These are phyloP conservation scores for Cyphellophora attinorum DNA, from an alignment of 2,329 filamentous ascomycete species.

Conservation along the genomic window DNA sequence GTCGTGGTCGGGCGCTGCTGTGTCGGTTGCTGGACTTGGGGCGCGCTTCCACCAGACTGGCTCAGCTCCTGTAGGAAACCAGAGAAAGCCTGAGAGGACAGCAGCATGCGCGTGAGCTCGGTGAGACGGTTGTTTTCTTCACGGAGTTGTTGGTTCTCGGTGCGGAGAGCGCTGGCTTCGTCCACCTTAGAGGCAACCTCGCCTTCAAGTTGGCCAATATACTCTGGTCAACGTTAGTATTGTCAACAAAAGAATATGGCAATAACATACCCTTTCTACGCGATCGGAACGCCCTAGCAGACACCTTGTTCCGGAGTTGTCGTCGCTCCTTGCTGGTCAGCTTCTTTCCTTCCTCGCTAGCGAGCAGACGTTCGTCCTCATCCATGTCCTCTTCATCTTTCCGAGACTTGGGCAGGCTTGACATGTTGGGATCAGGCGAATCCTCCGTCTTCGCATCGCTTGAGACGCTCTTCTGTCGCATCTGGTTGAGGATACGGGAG, in stretches of 20 bases:
- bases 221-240: conserved; percentile 63
- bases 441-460: conserved; percentile 44
- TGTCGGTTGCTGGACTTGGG: conserved; percentile 25
- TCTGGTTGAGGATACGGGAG: conserved; percentile 81
- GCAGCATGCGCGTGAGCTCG: conserved; percentile 70
- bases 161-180: conserved; percentile 71
- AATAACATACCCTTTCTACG: conserved; percentile 82
- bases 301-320: conserved; percentile 98
- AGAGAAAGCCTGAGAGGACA: conserved; percentile 72
- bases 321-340: conserved; percentile 95
- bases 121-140: conserved; percentile 78
- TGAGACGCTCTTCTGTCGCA: conserved; percentile 64
- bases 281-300: conserved; percentile 94
- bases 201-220: conserved; percentile 86
- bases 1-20: conserved; percentile 25
- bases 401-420: conserved; percentile 56
- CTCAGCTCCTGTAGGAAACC: conserved; percentile 67
- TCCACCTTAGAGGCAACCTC: conserved; percentile 77
- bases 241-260: conserved; percentile 2
- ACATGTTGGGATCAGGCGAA: conserved; percentile 25
- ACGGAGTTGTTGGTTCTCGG: conserved; percentile 69
- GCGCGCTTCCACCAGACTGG: conserved; percentile 43
- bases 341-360: conserved; percentile 98
- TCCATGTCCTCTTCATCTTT: conserved; percentile 99
- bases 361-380: conserved; percentile 83